Evolutionary conservation across 345 rosid species (phyloP), one percentile per base, ranked within the genome.

Genomic region (Moricandia arvensis): DNA sequence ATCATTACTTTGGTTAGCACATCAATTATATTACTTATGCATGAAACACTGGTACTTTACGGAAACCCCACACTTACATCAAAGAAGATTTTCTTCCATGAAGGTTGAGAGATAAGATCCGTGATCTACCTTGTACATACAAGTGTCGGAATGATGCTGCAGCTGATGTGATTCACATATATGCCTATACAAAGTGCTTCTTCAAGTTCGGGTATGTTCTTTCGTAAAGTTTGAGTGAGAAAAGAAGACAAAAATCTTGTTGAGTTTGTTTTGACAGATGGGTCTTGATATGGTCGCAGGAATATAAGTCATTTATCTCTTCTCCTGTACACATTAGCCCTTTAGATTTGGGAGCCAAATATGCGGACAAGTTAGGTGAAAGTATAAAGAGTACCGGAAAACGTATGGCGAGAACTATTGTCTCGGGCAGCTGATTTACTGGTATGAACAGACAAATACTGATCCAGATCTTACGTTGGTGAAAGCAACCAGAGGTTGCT

Each of bases 91-190:
- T 62, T 63, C 71, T 41, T 68, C 68, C 47, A 49, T 78, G 54
- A 81, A 96, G 99, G 98, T 86, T 96, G 91, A 87, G 99, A 79
- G 98, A 96, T 60, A 98, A 93, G 85, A 75, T 93, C 41, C 87
- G 96, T 43, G 83, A 82, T 79, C 94, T 96, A 68, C 93, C 93
- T 11, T 96, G 98, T 82, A 87, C 94, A 68, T 88, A 89, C 81
- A 93, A 87, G 82, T 93, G 96, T 73, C 89, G 98, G 75, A 88
- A 96, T 66, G 99, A 96, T 76, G 99, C 99, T 66, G 98, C 99
- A 54, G 99, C 99, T 75, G 99, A 96, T 86, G 84, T 96, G 82
- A 83, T 96, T 79, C 98, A 96, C 76, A 78, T 89, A 63, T 93
- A 93, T 74, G 99, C 99, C 34, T 86, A 90, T 76, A 93, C 96